Base-by-base conservation (phyloP, 805 yeast genomes). In the Saccharomycopsis fodiens region DNA sequence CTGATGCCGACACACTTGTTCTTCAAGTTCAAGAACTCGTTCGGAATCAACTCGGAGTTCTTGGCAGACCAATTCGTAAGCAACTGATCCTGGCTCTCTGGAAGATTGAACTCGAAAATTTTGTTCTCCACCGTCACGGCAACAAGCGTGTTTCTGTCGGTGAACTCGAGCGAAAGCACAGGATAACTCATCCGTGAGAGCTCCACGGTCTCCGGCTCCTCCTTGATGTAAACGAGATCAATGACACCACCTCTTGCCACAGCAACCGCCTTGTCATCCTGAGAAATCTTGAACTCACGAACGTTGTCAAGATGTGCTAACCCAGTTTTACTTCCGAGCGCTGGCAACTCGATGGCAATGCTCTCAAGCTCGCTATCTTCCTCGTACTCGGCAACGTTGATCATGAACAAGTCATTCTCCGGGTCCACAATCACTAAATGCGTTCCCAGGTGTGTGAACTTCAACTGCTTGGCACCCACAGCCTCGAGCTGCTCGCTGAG, bases 1-100 rank as follows among this genome's bases (percentile, higher is more conserved):
- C 84, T 85, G 10, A 85, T 61, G 13, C 95, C 96, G 48, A 76
- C 71, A 45, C 94, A 80, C 55, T 82, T 79, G 47, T 84, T 91
- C 15, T 73, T 74, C 44, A 74, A 66, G 2, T 67, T 60, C 15
- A 70, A 58, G 51, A 83, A 79, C 50, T 78, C 77, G 31, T 67
- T 67, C 1, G 97, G 97, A 52, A 88, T 63, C 46, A 74, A 70
- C 43, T 84, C 93, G 15, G 86, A 73, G 61, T 87, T 87, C 43
- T 73, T 66, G 52, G 78, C 76, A 8, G 95, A 82, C 98, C 97
- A 91, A 7, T 71, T 57, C 0, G 96, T 82, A 53, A 78, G 68
- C 53, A 67, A 39, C 17, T 70, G 54, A 19, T 57, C 50, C 12
- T 15, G 30, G 22, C 32, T 37, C 45, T 51, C 15, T 71, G 53